phyloP scores from a whole-genome alignment of 2,329 filamentous ascomycete species.

The Neopestalotiopsis sp. region DNA sequence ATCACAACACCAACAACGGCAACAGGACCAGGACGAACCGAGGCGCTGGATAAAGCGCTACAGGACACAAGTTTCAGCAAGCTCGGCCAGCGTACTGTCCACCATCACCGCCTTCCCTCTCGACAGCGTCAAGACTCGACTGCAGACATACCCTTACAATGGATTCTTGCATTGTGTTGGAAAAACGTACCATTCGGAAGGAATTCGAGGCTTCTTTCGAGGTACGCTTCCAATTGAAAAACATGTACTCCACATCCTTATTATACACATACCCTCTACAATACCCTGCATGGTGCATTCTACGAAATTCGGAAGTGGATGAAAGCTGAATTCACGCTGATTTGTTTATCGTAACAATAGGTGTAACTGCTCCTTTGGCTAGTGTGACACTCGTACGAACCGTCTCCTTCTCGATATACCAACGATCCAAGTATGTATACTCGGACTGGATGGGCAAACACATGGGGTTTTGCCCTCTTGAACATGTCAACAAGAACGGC shows the following conservation, averaged over 20 bases:
- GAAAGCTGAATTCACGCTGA: slow-evolving; percentile 26
- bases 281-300: not conserved
- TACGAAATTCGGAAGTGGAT: not conserved
- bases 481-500: slow-evolving; percentile 72
- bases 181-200: slow-evolving; percentile 77
- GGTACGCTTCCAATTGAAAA: slow-evolving; percentile 52
- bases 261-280: not conserved
- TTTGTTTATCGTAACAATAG: slow-evolving; percentile 42
- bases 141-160: slow-evolving; percentile 84
- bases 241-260: slow-evolving; percentile 12
- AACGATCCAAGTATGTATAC: slow-evolving; percentile 74
- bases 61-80: slow-evolving; percentile 80
- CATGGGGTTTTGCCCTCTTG: slow-evolving; percentile 71
- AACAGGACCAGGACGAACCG: slow-evolving; percentile 33
- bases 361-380: slow-evolving; percentile 79
- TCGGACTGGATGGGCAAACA: slow-evolving; percentile 73
- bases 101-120: slow-evolving; percentile 84
- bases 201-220: slow-evolving; percentile 78
- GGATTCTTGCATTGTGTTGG: slow-evolving; percentile 76
- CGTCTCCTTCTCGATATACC: slow-evolving; percentile 81
- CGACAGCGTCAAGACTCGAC: slow-evolving; percentile 87
- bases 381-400: slow-evolving; percentile 80
- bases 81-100: slow-evolving; percentile 76
- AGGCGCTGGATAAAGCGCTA: slow-evolving; percentile 73
- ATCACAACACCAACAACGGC: slow-evolving; percentile 22